These are phyloP conservation scores for Ascosphaera acerosa DNA, from an alignment of 2,329 filamentous ascomycete genomes.

Conservation along the genomic window DNA sequence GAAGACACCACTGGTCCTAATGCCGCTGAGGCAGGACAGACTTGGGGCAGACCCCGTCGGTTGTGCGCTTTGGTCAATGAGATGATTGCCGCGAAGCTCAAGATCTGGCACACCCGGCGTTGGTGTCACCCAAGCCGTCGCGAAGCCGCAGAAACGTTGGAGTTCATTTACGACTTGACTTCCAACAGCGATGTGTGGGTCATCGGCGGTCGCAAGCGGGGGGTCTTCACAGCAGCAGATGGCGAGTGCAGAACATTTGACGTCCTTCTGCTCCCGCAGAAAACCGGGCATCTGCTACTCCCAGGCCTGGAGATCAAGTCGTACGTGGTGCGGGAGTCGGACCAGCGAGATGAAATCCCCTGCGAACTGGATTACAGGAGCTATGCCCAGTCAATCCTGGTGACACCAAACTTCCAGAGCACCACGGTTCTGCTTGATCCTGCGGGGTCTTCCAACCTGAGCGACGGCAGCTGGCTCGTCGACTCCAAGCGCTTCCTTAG, in stretches of 20 bases:
- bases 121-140: constrained; percentile 21
- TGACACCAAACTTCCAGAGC: constrained; percentile 42
- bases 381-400: constrained; percentile 48
- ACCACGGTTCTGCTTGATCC: constrained; percentile 51
- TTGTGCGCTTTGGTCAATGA: constrained; percentile 21
- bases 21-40: background rate
- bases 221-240: constrained; percentile 36
- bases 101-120: constrained; percentile 28
- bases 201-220: constrained; percentile 54
- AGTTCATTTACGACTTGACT: constrained; percentile 65
- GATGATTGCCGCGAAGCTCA: constrained; percentile 21
- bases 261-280: constrained; percentile 55
- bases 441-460: constrained; percentile 23
- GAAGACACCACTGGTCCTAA: constrained; percentile 2
- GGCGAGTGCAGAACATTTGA: constrained; percentile 29
- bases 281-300: constrained; percentile 50
- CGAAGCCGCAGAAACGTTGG: constrained; percentile 26
- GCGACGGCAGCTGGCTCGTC: constrained; percentile 38
- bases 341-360: constrained; percentile 18
- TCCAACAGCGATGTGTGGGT: constrained; percentile 57
- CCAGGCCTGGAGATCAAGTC: constrained; percentile 53
- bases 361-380: constrained; percentile 66
- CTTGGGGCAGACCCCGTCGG: constrained; percentile 7
- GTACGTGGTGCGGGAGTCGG: constrained; percentile 22
- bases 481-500: constrained; percentile 29